Evolutionary conservation across 306 rosid species (phyloP), one percentile per base, ranked within the genome.

Genomic region (Prunus davidiana): DNA sequence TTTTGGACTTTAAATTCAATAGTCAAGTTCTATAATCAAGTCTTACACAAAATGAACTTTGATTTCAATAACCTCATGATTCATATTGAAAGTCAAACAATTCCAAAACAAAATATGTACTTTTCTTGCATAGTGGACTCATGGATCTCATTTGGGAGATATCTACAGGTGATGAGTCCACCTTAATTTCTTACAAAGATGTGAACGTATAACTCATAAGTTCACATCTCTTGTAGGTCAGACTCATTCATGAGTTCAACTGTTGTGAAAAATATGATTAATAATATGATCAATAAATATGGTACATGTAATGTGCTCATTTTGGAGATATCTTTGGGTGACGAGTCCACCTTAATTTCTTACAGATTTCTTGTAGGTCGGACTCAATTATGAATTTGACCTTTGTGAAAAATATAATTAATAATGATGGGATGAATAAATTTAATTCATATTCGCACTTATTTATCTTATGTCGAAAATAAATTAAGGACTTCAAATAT

Each of bases 91-190:
- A 7, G 43, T 38, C 43, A 38, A 38, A 38, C 43, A 38, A 38
- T 38, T 38, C 43, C 43, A 38, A 38, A 38, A 38, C 43, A 6
- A 38, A 38, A 38, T 38, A 38, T 38, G 6, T 38, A 6, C 9
- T 6, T 38, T 0, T 38, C 9, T 38, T 38, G 43, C 43, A 38
- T 38, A 0, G 43, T 7, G 43, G 43, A 38, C 43, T 38, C 43
- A 38, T 38, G 43, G 2, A 38, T 38, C 9, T 38, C 43, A 38
- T 38, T 38, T 38, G 43, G 43, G 43, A 38, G 43, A 38, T 6
- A 6, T 38, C 0, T 38, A 0, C 8, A 0, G 0, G 8, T 34
- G 8, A 34, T 0, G 8, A 5, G 41, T 34, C 41, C 8, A 5
- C 41, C 41, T 34, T 34, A 34, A 34, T 34, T 34, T 32, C 7